Evolutionary conservation across 805 yeast genomes (phyloP).

Genomic region (Sugiyamaella lignohabitans): DNA sequence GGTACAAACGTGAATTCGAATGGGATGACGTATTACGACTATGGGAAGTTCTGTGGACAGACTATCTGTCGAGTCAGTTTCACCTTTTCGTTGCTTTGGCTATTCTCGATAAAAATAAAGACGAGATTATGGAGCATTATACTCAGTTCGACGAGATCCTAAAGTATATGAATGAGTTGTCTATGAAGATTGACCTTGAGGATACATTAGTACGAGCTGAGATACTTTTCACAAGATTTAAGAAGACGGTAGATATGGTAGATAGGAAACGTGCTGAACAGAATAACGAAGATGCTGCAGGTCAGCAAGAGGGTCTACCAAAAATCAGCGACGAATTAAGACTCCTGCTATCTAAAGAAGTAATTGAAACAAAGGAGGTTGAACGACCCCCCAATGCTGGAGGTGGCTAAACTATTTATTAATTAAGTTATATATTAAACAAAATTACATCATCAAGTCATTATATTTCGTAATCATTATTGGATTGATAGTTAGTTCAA

Average conservation of each 20-base stretch:
- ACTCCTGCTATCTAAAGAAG: conserved; percentile 49
- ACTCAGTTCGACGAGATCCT: conserved; percentile 83
- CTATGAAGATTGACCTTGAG: conserved; percentile 65
- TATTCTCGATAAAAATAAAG: conserved; percentile 79
- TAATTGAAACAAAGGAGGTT: conserved; percentile 59
- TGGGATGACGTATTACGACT: conserved; percentile 69
- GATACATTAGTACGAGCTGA: conserved; percentile 82
- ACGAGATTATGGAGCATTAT: conserved; percentile 66
- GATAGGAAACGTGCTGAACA: conserved; percentile 38
- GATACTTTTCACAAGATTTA: conserved; percentile 69
- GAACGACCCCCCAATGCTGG: conserved; percentile 32
- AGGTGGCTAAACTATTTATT: conserved; percentile 33
- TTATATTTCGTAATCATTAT: too few species aligned
- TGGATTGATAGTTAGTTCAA: too few species aligned
- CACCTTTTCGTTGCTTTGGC: conserved; percentile 84
- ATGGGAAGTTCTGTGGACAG: conserved; percentile 95
- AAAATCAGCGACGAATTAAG: conserved; percentile 48
- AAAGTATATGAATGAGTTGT: conserved; percentile 85
- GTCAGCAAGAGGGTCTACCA: conserved; percentile 16
- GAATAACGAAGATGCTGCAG: conserved; percentile 13
- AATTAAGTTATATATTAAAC: neutral
- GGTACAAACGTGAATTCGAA: conserved; percentile 88
- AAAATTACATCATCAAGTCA: too few species aligned
- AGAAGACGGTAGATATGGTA: conserved; percentile 70
- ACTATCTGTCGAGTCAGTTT: conserved; percentile 77